Evolutionary conservation across 192 early-diverging fungal genomes (phyloP).

Genomic region (Thamnidium elegans): DNA sequence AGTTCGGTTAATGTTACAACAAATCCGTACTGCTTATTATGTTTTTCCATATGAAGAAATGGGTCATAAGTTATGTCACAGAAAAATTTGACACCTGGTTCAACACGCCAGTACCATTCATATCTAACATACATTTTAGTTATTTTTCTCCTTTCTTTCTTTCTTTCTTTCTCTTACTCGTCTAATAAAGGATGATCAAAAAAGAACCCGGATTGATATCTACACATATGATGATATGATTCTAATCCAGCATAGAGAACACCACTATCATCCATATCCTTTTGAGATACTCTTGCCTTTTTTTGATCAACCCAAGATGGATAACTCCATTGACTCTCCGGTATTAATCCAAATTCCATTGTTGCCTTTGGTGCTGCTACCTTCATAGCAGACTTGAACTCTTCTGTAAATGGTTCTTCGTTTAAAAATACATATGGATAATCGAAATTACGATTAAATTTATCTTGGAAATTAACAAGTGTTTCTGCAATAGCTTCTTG

Average conservation of each 20-base stretch:
- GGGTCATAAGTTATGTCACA: constrained; percentile 67
- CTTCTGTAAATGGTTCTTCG: constrained; percentile 65
- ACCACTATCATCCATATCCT: constrained; percentile 54
- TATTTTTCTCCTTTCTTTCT: background rate
- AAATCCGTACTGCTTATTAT: constrained; percentile 62
- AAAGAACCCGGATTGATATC: constrained; percentile 65
- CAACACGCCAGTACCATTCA: constrained; percentile 66
- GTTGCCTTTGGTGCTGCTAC: constrained; percentile 52
- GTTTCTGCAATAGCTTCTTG: constrained; percentile 51
- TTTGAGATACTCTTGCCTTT: constrained; percentile 51
- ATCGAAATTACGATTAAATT: constrained; percentile 69
- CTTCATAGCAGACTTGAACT: constrained; percentile 56
- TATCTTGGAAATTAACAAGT: constrained; percentile 60
- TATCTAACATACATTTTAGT: constrained; percentile 21
- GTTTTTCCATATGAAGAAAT: constrained; percentile 60
- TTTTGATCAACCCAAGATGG: constrained; percentile 70
- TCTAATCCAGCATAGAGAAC: constrained; percentile 73
- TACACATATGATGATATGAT: constrained; percentile 88
- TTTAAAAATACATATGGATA: constrained; percentile 87
- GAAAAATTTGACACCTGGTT: constrained; percentile 61
- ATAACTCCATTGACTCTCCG: constrained; percentile 70
- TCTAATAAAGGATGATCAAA: constrained; percentile 52
- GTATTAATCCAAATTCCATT: constrained; percentile 68
- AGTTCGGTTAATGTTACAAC: constrained; percentile 56
- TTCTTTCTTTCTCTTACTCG: constrained; percentile 36